Evolutionary conservation across 192 early-diverging fungal species (phyloP).

Genomic region (Coemansia sp.): DNA sequence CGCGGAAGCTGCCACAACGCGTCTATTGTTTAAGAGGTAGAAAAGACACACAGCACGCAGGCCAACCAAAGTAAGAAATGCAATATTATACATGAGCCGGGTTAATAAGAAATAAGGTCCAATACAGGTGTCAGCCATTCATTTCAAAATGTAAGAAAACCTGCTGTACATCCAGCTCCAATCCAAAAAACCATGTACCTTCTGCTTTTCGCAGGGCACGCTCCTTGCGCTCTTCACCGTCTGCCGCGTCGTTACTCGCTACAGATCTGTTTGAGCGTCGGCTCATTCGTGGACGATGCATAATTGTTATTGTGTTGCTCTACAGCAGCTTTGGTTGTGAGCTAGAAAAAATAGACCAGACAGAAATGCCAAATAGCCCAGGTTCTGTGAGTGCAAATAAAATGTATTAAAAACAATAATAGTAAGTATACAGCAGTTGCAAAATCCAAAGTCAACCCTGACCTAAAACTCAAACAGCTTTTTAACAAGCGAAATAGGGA

Average conservation of each 20-base stretch:
- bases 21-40: constrained; percentile 19
- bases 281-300: constrained; percentile 29
- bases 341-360: not conserved
- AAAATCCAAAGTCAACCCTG: too few species aligned
- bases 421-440: too few species aligned
- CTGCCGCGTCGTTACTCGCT: constrained; percentile 2
- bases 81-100: not conserved
- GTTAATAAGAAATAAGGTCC: not conserved
- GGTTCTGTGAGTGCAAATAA: too few species aligned
- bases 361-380: not conserved
- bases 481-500: too few species aligned
- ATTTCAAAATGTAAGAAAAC: not conserved
- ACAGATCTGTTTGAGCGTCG: constrained; percentile 3
- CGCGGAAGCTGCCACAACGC: constrained; percentile 53
- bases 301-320: not conserved
- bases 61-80: not conserved
- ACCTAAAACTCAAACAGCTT: too few species aligned
- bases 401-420: too few species aligned
- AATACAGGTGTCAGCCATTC: not conserved
- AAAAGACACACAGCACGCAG: too few species aligned
- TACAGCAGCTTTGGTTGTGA: not conserved
- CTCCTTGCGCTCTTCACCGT: constrained; percentile 49
- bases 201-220: constrained; percentile 46
- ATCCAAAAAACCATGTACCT: constrained; percentile 21
- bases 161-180: not conserved